phyloP scores from a whole-genome alignment of 345 rosid species.

The Populus euphratica region DNA sequence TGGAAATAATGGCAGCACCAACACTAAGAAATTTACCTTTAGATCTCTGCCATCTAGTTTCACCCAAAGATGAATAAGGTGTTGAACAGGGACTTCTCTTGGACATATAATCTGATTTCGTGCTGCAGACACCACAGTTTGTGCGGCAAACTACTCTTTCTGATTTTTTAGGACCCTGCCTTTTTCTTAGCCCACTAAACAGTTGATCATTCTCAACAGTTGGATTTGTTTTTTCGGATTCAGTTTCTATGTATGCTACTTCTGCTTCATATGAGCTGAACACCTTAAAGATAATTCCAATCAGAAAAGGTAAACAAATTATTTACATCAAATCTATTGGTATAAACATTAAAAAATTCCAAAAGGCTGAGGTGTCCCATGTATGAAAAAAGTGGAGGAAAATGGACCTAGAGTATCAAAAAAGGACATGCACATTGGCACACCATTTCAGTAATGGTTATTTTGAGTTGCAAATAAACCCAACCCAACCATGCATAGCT shows the following conservation, averaged over 20 bases:
- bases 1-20: constrained; percentile 87
- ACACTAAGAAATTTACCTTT: constrained; percentile 75
- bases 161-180: constrained; percentile 38
- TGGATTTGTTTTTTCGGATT: constrained; percentile 40
- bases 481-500: no score
- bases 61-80: constrained; percentile 35
- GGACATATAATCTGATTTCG: constrained; percentile 30
- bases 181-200: constrained; percentile 32
- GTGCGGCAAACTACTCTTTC: constrained; percentile 64
- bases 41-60: constrained; percentile 54
- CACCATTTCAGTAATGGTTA: no score
- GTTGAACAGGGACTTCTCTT: constrained; percentile 13
- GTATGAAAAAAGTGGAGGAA: no score
- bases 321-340: neutral
- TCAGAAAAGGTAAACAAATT: neutral
- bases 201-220: constrained; percentile 25
- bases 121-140: constrained; percentile 59
- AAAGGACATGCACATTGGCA: no score
- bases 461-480: no score
- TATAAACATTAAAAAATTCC: neutral
- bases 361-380: neutral
- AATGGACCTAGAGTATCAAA: no score
- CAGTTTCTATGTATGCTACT: constrained; percentile 59
- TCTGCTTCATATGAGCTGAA: constrained; percentile 83
- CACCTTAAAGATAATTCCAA: constrained; percentile 3